Evolutionary conservation across 495 filamentous ascomycete genomes (phyloP).

Genomic region (Tuber melanosporum): DNA sequence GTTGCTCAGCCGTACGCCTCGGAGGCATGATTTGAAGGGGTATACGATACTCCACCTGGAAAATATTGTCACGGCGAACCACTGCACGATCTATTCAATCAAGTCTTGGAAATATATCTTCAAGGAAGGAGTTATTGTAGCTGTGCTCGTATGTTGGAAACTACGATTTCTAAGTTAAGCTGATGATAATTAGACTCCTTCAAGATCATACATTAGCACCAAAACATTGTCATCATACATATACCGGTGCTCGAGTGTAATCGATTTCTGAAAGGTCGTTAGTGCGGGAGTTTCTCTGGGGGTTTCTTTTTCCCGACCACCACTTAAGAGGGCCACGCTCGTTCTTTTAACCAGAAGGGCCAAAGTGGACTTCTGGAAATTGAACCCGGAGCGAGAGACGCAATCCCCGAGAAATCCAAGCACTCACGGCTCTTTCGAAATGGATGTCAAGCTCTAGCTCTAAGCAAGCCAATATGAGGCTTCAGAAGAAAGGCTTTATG

Average conservation of each 20-base stretch:
- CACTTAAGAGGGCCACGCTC: background rate
- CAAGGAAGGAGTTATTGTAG: background rate
- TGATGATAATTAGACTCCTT: background rate
- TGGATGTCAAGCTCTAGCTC: background rate
- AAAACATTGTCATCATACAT: background rate
- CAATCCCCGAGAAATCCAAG: background rate
- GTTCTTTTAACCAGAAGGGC: background rate
- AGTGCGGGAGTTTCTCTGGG: background rate
- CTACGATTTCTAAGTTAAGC: background rate
- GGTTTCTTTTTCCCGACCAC: background rate
- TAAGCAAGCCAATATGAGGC: background rate
- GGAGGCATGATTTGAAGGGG: background rate
- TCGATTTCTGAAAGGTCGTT: background rate
- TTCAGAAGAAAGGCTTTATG: background rate
- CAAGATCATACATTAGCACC: background rate
- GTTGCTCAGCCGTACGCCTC: background rate
- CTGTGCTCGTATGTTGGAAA: background rate
- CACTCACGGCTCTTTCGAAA: background rate
- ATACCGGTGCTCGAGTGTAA: too few species aligned
- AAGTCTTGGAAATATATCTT: background rate
- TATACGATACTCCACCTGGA: background rate
- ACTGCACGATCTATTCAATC: background rate
- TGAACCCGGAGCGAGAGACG: background rate
- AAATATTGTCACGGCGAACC: background rate
- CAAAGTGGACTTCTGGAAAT: background rate